Conservation (phyloP, 495 filamentous ascomycete genomes). For the Podospora fimiseda region DNA sequence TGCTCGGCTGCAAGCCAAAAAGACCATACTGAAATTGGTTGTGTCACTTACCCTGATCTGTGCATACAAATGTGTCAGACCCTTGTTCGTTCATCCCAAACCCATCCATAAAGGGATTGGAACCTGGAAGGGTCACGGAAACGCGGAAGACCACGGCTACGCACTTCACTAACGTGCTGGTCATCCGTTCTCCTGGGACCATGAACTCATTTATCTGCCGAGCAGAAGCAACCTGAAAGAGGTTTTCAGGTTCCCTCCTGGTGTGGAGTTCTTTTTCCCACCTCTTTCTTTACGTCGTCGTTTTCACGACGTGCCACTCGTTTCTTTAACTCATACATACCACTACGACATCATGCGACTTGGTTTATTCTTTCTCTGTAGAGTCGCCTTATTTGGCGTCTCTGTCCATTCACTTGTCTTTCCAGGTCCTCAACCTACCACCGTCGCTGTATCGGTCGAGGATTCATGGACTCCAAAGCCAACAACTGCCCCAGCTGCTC, state of each 20-base stretch:
- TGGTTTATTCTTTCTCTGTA: constrained; percentile 1
- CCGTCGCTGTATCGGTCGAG: constrained; percentile 14
- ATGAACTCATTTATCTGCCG: not conserved
- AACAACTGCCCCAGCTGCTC: constrained; percentile 29
- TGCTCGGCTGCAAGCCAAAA: not conserved
- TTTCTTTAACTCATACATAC: constrained; percentile 1
- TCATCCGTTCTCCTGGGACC: not conserved
- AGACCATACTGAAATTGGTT: not conserved
- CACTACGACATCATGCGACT: not conserved
- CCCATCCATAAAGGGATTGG: no score
- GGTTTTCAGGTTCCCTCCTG: not conserved
- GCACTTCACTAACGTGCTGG: not conserved
- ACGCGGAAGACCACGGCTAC: not conserved
- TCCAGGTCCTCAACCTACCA: constrained; percentile 28
- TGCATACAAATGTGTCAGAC: constrained; percentile 2
- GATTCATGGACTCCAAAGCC: constrained; percentile 20
- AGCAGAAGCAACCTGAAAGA: not conserved
- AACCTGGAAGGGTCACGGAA: no score
- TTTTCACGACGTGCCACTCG: no score
- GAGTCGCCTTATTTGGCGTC: constrained; percentile 5
- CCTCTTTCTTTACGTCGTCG: no score
- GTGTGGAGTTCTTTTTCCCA: not conserved
- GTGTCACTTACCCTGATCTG: not conserved
- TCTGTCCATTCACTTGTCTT: constrained; percentile 30
- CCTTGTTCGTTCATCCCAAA: not conserved